These are phyloP conservation scores for Penicillium steckii DNA, from an alignment of 495 filamentous ascomycete genomes.

Conservation along the genomic window DNA sequence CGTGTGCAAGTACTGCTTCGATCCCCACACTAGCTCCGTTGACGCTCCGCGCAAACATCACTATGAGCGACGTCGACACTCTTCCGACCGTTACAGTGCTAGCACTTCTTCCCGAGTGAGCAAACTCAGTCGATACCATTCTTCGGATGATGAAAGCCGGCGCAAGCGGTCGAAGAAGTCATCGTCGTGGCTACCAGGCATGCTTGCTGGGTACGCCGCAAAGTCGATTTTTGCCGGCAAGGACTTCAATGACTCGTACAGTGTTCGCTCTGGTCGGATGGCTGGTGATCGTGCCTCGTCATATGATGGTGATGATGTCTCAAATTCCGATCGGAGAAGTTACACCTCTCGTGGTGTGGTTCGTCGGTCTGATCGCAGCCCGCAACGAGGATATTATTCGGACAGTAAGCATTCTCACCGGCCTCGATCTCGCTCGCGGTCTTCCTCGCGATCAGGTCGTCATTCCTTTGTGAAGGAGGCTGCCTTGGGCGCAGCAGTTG, in stretches of 20 bases:
- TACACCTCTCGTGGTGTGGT: slow-evolving; percentile 44
- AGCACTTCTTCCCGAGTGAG: slow-evolving; percentile 44
- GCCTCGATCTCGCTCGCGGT: slow-evolving; percentile 47
- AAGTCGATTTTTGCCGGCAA: slow-evolving; percentile 51
- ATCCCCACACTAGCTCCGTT: slow-evolving; percentile 55
- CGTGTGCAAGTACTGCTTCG: slow-evolving; percentile 67
- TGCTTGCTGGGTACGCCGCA: slow-evolving; percentile 54
- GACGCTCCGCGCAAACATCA: slow-evolving; percentile 68
- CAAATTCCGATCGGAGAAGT: slow-evolving; percentile 39
- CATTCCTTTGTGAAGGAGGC: slow-evolving; percentile 42
- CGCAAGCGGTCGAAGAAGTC: slow-evolving; percentile 41
- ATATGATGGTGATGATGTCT: slow-evolving; percentile 36
- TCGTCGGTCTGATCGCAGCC: slow-evolving; percentile 32
- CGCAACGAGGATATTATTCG: slow-evolving; percentile 29
- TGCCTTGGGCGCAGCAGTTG: slow-evolving; percentile 48
- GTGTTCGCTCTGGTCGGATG: slow-evolving; percentile 48
- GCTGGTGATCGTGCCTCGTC: slow-evolving; percentile 30
- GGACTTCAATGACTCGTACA: slow-evolving; percentile 62
- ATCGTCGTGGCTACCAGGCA: slow-evolving; percentile 51
- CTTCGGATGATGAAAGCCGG: slow-evolving; percentile 53
- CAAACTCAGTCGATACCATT: slow-evolving; percentile 57
- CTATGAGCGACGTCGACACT: slow-evolving; percentile 43
- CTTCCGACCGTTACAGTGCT: slow-evolving; percentile 46
- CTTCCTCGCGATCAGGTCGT: slow-evolving; percentile 37
- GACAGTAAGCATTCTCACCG: slow-evolving; percentile 24